phyloP scores from a whole-genome alignment of 192 early-diverging fungal genomes.

The Coemansia umbellata region DNA sequence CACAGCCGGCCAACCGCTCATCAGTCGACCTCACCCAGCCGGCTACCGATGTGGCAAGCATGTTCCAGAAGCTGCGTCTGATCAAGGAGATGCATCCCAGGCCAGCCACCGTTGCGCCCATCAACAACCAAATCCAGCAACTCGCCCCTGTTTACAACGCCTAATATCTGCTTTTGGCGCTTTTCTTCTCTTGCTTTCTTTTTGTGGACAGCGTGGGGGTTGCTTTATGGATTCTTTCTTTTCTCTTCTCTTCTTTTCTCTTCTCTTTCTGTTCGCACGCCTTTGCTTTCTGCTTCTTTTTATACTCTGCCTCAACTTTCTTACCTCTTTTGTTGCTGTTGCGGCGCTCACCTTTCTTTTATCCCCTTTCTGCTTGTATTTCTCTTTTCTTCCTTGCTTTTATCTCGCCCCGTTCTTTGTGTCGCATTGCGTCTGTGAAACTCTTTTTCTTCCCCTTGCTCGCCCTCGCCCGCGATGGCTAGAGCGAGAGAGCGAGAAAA shows the following conservation, averaged over 20 bases:
- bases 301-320: neutral
- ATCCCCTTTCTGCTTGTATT: neutral
- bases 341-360: no score
- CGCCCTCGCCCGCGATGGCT: no score
- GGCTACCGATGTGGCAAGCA: constrained; percentile 16
- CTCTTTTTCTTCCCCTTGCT: no score
- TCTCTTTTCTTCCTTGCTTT: neutral
- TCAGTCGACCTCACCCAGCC: constrained; percentile 19
- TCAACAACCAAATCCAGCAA: constrained; percentile 6
- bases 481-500: no score
- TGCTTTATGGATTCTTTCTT: neutral
- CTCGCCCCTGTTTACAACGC: constrained; percentile 39
- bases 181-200: neutral
- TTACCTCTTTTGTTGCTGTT: neutral
- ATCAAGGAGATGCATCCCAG: constrained; percentile 33
- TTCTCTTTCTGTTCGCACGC: neutral
- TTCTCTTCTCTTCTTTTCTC: constrained; percentile 4
- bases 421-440: no score
- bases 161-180: constrained; percentile 36
- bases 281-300: neutral
- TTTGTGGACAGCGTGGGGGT: neutral
- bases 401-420: neutral
- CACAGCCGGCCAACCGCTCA: constrained; percentile 11
- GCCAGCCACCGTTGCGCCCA: constrained; percentile 16
- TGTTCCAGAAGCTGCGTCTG: constrained; percentile 45